Percentiles rank a stretch among this genome's conserved stretches.
phyloP scores from a whole-genome alignment of 2,329 filamentous ascomycete genomes.

The Cephalotrichum gorgonifer region DNA sequence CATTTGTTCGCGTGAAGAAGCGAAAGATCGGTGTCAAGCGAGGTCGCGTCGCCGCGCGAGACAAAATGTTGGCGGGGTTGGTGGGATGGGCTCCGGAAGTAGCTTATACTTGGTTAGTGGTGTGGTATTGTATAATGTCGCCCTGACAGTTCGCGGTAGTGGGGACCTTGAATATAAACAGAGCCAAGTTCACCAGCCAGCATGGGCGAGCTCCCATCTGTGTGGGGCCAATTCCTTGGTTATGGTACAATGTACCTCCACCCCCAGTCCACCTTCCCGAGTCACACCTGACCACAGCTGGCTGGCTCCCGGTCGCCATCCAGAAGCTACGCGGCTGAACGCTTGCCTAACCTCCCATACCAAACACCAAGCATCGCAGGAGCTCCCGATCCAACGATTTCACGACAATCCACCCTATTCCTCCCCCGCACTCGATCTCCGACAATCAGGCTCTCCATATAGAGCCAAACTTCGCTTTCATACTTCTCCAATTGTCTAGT shows the following conservation, averaged over 20 bases:
- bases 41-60: neutral
- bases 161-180: neutral
- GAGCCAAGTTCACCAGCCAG: neutral
- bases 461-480: neutral
- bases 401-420: slow-evolving; percentile 1
- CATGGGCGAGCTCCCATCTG: neutral
- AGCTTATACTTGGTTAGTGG: neutral
- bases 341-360: slow-evolving; percentile 22
- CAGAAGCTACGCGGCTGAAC: slow-evolving; percentile 13
- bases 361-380: slow-evolving; percentile 1
- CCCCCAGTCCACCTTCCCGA: too few species aligned
- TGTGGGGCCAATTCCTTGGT: neutral
- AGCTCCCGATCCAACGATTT: slow-evolving; percentile 8
- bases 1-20: neutral
- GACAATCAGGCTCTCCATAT: neutral
- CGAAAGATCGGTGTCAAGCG: neutral
- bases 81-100: neutral
- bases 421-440: slow-evolving; percentile 2
- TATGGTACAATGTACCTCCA: too few species aligned
- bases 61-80: neutral
- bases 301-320: neutral
- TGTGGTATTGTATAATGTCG: neutral
- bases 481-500: neutral
- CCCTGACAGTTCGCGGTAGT: slow-evolving; percentile 5
- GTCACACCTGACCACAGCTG: too few species aligned